Conservation (phyloP, 1,284 basidiomycete species). For the Rhodofomes roseus region DNA sequence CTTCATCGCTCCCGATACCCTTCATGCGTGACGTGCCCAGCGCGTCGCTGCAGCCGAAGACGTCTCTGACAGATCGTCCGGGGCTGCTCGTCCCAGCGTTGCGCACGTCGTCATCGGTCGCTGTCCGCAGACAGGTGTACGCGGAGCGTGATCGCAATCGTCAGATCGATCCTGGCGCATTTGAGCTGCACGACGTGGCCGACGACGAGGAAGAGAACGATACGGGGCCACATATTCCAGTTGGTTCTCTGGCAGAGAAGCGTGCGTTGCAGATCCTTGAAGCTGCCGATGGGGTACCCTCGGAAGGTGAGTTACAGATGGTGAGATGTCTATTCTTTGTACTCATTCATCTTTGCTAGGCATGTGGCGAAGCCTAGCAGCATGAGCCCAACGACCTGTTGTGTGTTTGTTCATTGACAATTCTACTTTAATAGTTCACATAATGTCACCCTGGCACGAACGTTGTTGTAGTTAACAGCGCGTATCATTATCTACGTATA, state of each 20-base stretch:
- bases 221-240: slow-evolving; percentile 26
- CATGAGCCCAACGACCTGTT: slow-evolving; percentile 10
- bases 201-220: slow-evolving; percentile 43
- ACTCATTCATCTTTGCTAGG: slow-evolving; percentile 11
- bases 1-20: slow-evolving; percentile 58
- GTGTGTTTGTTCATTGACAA: slow-evolving; percentile 11
- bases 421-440: slow-evolving; percentile 16
- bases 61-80: slow-evolving; percentile 37
- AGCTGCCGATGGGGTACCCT: slow-evolving; percentile 32
- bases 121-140: slow-evolving; percentile 57
- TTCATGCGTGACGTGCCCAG: slow-evolving; percentile 43
- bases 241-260: slow-evolving; percentile 46
- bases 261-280: slow-evolving; percentile 65
- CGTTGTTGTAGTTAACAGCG: slow-evolving; percentile 15
- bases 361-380: slow-evolving; percentile 76
- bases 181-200: slow-evolving; percentile 51
- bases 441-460: slow-evolving; percentile 18
- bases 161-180: slow-evolving; percentile 60
- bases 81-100: slow-evolving; percentile 23
- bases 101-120: slow-evolving; percentile 37
- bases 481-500: slow-evolving; percentile 7
- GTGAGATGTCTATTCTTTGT: not conserved
- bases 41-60: slow-evolving; percentile 53
- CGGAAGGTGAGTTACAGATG: slow-evolving; percentile 21
- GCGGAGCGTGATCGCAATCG: slow-evolving; percentile 62